A percentile compares a stretch with the other conserved stretches of the same genome.
These are phyloP conservation scores for Graphium sp. DNA, from an alignment of 2,329 filamentous ascomycete genomes.

Conservation along the genomic window DNA sequence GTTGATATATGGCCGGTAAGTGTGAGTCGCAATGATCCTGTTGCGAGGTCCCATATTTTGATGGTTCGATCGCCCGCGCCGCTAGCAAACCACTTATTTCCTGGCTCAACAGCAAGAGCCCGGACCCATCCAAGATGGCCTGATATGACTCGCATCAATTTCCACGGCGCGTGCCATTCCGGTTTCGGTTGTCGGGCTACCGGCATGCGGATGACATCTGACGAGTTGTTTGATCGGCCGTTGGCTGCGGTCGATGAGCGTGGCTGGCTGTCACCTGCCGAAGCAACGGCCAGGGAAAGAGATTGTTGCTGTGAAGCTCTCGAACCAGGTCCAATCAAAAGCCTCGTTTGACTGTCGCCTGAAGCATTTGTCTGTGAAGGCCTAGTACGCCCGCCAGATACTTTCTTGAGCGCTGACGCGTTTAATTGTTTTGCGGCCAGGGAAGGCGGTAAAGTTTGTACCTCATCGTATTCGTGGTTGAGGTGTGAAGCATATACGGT, in stretches of 20 bases:
- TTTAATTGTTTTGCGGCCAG: too few species aligned
- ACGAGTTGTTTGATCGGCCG: slow-evolving; percentile 4
- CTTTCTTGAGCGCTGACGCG: too few species aligned
- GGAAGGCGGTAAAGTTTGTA: too few species aligned
- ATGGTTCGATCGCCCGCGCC: slow-evolving; percentile 92
- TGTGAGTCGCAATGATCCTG: slow-evolving; percentile 68
- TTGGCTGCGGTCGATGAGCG: slow-evolving; percentile 4
- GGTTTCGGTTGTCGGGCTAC: slow-evolving; percentile 42
- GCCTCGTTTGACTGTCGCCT: too few species aligned
- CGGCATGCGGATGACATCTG: slow-evolving; percentile 11
- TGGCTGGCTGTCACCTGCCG: too few species aligned
- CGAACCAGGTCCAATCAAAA: neutral
- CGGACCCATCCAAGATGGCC: slow-evolving; percentile 94
- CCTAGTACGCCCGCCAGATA: too few species aligned
- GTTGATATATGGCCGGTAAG: slow-evolving; percentile 90
- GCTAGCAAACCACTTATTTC: slow-evolving; percentile 94
- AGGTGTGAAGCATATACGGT: too few species aligned
- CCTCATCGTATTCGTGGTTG: too few species aligned
- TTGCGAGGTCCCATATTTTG: slow-evolving; percentile 95
- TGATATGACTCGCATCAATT: slow-evolving; percentile 92
- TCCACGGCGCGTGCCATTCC: slow-evolving; percentile 97
- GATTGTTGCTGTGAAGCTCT: neutral
- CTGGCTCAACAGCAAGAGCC: slow-evolving; percentile 76
- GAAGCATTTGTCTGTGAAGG: too few species aligned
- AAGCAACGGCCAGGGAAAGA: slow-evolving; percentile 5